These are phyloP conservation scores for Lumnitzera littorea DNA, from an alignment of 345 rosid species.

Conservation along the genomic window DNA sequence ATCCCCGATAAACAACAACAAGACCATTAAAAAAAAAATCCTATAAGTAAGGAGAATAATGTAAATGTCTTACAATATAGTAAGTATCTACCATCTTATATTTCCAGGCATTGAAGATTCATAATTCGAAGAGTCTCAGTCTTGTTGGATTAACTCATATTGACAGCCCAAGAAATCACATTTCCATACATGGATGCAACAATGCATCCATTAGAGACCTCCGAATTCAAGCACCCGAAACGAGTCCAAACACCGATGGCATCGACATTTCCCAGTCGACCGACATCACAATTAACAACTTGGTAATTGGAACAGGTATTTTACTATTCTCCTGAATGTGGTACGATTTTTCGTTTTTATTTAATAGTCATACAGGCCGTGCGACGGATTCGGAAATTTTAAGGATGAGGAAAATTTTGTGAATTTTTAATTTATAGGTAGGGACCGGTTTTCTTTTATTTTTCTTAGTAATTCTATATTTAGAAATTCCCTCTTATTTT, in stretches of 20 bases:
- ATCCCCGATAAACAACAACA: no score
- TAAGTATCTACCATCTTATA: not conserved
- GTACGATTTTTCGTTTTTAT: no score
- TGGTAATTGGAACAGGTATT: conserved; percentile 34
- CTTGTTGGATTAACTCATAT: conserved; percentile 14
- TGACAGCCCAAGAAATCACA: conserved; percentile 37
- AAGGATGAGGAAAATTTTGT: no score
- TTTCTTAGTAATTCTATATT: no score
- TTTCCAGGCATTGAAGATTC: conserved; percentile 1
- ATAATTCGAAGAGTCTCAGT: not conserved
- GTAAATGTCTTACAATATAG: not conserved
- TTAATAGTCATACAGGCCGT: no score
- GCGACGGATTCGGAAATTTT: no score
- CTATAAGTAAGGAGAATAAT: not conserved
- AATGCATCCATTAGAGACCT: conserved; percentile 24
- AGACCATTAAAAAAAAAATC: no score
- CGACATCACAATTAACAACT: conserved; percentile 20
- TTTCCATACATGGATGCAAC: conserved; percentile 18
- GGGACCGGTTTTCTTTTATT: no score
- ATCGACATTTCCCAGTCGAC: conserved; percentile 35
- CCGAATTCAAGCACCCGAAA: conserved; percentile 30
- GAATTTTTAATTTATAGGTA: no score
- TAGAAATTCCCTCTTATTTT: not conserved
- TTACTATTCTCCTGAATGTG: no score
- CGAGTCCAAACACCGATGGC: conserved; percentile 66